Evolutionary conservation across 176 grass and related monocot genomes (phyloP).

Genomic region (Elaeis guineensis): DNA sequence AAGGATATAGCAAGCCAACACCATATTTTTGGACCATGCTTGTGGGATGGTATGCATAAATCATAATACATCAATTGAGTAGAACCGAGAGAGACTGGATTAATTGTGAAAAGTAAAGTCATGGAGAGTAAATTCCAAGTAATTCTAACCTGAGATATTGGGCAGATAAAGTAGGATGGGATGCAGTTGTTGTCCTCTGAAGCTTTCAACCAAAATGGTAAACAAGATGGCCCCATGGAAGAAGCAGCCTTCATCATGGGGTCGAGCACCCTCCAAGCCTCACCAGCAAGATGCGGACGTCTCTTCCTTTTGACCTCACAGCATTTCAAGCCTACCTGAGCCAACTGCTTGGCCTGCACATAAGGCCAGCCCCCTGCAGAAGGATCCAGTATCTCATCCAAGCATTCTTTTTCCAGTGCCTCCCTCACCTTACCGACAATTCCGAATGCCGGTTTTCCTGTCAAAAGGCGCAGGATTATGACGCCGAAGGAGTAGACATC

Average conservation of each 20-base stretch:
- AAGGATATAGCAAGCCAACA: no score
- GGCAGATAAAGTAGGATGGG: slow-evolving; percentile 50
- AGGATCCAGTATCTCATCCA: slow-evolving; percentile 39
- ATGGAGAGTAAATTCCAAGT: no score
- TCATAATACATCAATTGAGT: no score
- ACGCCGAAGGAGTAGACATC: slow-evolving; percentile 82
- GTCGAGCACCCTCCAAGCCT: slow-evolving; percentile 46
- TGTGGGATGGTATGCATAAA: no score
- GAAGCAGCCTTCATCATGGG: slow-evolving; percentile 32
- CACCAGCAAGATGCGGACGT: slow-evolving; percentile 42
- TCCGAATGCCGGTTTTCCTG: slow-evolving; percentile 35
- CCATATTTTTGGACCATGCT: no score
- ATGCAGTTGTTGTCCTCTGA: no score
- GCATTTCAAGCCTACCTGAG: slow-evolving; percentile 45
- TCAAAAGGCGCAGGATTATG: slow-evolving; percentile 56
- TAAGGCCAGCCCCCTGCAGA: slow-evolving; percentile 54
- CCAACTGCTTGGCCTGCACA: slow-evolving; percentile 28
- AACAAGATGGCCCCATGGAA: slow-evolving; percentile 1
- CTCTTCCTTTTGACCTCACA: slow-evolving; percentile 36
- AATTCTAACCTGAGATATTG: slow-evolving; percentile 31
- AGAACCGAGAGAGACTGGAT: no score
- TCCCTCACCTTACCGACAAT: slow-evolving; percentile 36
- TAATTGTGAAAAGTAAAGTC: no score
- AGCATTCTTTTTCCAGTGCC: slow-evolving; percentile 24
- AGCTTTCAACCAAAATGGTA: no score